Base-by-base conservation (phyloP, 1,284 basidiomycete species). In the Vanrija humicola region DNA sequence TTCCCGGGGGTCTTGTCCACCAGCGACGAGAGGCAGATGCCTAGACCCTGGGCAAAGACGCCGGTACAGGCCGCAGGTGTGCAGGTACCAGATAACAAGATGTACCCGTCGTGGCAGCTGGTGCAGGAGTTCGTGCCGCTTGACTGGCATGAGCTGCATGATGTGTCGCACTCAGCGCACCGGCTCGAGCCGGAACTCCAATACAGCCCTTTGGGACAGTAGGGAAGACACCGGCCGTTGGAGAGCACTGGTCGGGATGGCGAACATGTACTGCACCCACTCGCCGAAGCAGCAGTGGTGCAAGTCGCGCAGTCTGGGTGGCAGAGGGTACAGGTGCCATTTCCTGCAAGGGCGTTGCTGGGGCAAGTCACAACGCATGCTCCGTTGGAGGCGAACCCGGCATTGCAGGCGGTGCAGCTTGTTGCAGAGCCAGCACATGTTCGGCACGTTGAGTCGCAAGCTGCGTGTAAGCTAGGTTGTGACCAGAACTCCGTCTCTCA, bases 271-370 rank as follows among this genome's bases (percentile, higher is more conserved):
- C 64, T 49, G 55, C 78, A 79, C 6, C 50, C 28, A 0, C 59
- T 46, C 0, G 59, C 40, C 1, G 55, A 54, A 25, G 62, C 48
- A 10, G 59, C 51, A 23, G 21, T 23, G 14, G 69, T 66, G 56
- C 78, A 79, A 2, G 74, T 74, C 3, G 64, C 56, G 53, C 78
- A 79, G 62, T 77, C 74, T 0, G 71, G 64, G 18, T 76, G 73
- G 55, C 78, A 79, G 0, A 70, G 40, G 7, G 64, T 25, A 58
- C 79, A 80, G 5, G 67, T 67, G 1, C 59, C 61, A 53, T 71
- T 69, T 12, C 59, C 44, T 7, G 60, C 43, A 52, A 71, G 62
- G 10, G 69, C 72, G 6, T 61, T 59, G 15, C 61, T 14, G 0
- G 77, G 76, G 52, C 79, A 80, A 5, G 60, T 48, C 5, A 64